These are phyloP conservation scores for Aspergillus fischeri DNA, from an alignment of 2,329 filamentous ascomycete genomes.

Conservation along the genomic window DNA sequence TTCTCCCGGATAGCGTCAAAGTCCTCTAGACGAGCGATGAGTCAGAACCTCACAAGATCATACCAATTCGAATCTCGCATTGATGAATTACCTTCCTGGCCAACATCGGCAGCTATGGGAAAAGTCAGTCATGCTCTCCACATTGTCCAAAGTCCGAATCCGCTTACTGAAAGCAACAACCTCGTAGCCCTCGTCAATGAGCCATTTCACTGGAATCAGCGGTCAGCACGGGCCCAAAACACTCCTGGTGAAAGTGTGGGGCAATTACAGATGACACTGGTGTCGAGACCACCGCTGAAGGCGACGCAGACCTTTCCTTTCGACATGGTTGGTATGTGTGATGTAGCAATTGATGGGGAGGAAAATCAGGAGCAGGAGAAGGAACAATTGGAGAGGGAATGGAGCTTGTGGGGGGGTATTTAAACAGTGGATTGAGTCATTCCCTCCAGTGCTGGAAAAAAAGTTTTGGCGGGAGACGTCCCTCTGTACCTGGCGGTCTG, in stretches of 20 bases:
- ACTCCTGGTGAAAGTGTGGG: conserved; percentile 17
- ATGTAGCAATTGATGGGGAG: neutral
- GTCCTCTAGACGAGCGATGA: conserved; percentile 52
- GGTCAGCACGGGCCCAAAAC: conserved; percentile 14
- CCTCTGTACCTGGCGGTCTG: neutral
- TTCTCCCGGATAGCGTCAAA: conserved; percentile 69
- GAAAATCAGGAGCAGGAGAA: neutral
- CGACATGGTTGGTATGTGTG: neutral
- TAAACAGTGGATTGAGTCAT: neutral
- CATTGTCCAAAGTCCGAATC: neutral
- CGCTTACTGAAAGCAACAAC: conserved; percentile 58
- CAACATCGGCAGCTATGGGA: conserved; percentile 60
- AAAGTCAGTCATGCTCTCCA: conserved; percentile 9
- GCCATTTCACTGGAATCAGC: conserved; percentile 35
- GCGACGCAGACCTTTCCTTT: conserved; percentile 1
- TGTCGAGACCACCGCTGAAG: conserved; percentile 54
- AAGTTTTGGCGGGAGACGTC: neutral
- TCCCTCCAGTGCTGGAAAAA: neutral
- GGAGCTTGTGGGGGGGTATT: neutral
- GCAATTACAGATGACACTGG: conserved; percentile 50
- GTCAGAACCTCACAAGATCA: neutral
- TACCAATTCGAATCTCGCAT: neutral
- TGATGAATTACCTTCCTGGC: conserved; percentile 54
- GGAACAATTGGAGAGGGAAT: neutral
- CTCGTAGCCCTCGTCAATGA: conserved; percentile 50